Conservation (phyloP, 2,329 filamentous ascomycete genomes). For the Botrytis paeoniae region DNA sequence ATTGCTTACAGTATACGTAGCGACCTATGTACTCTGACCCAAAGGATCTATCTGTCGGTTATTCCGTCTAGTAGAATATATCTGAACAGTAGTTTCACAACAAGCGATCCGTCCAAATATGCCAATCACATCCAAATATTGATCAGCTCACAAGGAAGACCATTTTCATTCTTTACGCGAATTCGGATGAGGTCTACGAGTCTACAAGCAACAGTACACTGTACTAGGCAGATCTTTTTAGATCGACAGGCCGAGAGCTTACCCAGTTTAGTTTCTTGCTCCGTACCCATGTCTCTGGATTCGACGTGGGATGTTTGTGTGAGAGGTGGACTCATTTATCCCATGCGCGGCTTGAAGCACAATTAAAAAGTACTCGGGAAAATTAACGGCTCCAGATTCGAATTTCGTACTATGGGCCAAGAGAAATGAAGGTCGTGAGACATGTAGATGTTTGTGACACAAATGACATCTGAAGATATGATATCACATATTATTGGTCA, state of each 20-base stretch:
- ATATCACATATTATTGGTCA: background rate
- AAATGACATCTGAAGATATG: conserved; percentile 6
- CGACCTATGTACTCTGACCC: background rate
- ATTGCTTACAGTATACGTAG: background rate
- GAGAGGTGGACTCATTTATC: background rate
- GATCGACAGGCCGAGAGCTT: conserved; percentile 8
- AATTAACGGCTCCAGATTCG: conserved; percentile 2
- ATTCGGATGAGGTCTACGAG: background rate
- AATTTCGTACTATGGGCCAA: background rate
- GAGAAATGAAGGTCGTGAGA: conserved; percentile 1
- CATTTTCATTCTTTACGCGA: background rate
- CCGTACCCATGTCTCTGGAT: background rate
- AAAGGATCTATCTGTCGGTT: conserved; percentile 2
- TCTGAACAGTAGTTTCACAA: background rate
- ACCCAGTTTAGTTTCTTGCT: background rate
- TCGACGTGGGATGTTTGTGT: conserved; percentile 3
- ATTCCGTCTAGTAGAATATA: background rate
- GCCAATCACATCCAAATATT: background rate
- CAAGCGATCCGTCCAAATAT: background rate
- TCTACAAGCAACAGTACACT: background rate
- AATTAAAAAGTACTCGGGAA: background rate
- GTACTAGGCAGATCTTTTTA: conserved; percentile 11
- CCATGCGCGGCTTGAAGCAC: background rate
- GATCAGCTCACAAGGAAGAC: background rate
- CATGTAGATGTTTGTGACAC: conserved; percentile 1